phyloP scores from a whole-genome alignment of 164 flowering plant species.

The Vitis cinerea region DNA sequence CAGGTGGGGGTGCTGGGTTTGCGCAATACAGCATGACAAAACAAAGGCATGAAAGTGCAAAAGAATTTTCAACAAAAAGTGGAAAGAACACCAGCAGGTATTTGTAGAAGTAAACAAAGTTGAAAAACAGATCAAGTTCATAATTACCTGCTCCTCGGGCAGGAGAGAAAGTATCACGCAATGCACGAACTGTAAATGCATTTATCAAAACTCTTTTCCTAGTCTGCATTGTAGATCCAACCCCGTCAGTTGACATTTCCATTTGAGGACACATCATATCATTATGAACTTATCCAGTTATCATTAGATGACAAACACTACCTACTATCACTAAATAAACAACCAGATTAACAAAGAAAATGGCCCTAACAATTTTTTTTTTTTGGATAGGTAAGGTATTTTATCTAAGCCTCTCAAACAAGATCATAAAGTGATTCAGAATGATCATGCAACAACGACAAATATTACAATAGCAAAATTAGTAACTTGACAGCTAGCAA shows the following conservation, averaged over 20 bases:
- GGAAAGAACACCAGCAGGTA: too few species aligned
- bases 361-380: too few species aligned
- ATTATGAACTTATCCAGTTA: not conserved
- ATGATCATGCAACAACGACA: constrained; percentile 1
- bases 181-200: constrained; percentile 98
- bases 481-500: not conserved
- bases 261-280: not conserved
- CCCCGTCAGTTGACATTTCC: constrained; percentile 8
- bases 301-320: not conserved
- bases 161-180: constrained; percentile 94
- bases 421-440: not conserved
- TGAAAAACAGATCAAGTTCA: not conserved
- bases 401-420: not conserved
- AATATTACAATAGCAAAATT: not conserved
- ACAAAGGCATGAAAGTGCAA: not conserved
- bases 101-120: too few species aligned
- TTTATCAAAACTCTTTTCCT: constrained; percentile 97
- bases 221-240: constrained; percentile 50
- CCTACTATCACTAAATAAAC: not conserved
- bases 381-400: too few species aligned
- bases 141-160: constrained; percentile 95
- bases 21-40: too few species aligned
- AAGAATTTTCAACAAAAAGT: not conserved
- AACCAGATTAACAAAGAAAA: not conserved
- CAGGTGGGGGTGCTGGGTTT: too few species aligned